These are phyloP conservation scores for Globisporangium heterothallicum DNA, from an alignment of 352 stramenopile species.

Conservation along the genomic window DNA sequence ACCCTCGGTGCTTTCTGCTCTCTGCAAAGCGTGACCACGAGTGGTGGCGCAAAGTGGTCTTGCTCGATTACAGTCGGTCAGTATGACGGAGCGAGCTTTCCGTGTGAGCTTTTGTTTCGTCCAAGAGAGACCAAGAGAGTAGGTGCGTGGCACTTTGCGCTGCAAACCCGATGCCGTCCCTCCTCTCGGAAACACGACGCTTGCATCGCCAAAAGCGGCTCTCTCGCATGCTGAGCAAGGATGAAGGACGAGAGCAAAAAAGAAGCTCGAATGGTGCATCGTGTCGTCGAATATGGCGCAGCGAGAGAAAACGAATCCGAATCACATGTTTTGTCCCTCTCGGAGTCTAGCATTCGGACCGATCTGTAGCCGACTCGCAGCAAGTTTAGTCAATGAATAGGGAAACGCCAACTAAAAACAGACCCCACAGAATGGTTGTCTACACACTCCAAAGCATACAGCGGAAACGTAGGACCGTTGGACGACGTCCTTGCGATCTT, in stretches of 20 bases:
- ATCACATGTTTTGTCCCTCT: background rate
- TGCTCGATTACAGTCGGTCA: too few species aligned
- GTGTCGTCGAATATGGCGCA: background rate
- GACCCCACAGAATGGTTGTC: too few species aligned
- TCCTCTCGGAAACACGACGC: background rate
- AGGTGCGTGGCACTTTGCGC: background rate
- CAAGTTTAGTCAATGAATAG: background rate
- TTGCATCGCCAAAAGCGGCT: too few species aligned
- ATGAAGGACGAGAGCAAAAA: background rate
- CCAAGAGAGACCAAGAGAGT: background rate
- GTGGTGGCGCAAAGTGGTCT: too few species aligned
- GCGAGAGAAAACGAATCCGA: background rate
- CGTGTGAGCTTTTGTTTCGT: conserved; percentile 7
- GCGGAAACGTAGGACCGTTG: background rate
- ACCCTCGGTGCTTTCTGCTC: too few species aligned
- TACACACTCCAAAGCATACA: conserved; percentile 2
- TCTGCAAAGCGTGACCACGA: too few species aligned
- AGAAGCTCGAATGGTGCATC: background rate
- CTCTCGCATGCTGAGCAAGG: too few species aligned
- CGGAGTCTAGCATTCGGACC: too few species aligned
- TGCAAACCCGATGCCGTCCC: background rate
- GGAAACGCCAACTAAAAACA: too few species aligned
- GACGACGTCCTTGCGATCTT: conserved; percentile 4
- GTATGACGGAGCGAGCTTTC: too few species aligned
- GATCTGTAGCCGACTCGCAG: background rate